Evolutionary conservation across 1,284 basidiomycete species (phyloP).

Genomic region (Peniophora sp.): DNA sequence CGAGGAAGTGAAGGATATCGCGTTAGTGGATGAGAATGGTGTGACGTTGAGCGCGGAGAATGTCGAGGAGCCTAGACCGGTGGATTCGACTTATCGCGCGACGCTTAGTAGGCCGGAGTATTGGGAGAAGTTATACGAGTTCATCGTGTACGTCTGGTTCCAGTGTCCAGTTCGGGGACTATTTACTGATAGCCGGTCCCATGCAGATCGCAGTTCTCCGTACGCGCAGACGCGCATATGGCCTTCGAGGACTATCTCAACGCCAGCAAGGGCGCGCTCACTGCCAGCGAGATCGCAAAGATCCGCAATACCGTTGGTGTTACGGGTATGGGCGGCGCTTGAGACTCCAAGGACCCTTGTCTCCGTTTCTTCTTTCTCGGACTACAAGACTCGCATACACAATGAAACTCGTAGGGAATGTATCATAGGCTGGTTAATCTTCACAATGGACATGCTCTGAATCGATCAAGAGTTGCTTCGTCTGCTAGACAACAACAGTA

Average conservation of each 20-base stretch:
- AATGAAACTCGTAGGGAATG: too few relatives aligned
- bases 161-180: not conserved
- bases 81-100: conserved; percentile 51
- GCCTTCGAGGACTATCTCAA: conserved; percentile 74
- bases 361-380: too few relatives aligned
- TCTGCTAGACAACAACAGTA: too few relatives aligned
- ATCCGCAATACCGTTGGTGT: conserved; percentile 72
- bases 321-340: conserved; percentile 74
- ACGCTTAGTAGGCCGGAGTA: conserved; percentile 67
- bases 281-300: conserved; percentile 68
- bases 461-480: too few relatives aligned
- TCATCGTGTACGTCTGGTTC: conserved; percentile 45
- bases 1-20: conserved; percentile 52
- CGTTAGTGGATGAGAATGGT: conserved; percentile 54
- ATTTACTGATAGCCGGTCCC: not conserved
- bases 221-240: conserved; percentile 41
- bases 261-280: conserved; percentile 62
- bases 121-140: conserved; percentile 62
- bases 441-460: too few relatives aligned
- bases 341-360: too few relatives aligned
- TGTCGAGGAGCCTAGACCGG: conserved; percentile 26
- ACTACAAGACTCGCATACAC: too few relatives aligned
- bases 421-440: too few relatives aligned
- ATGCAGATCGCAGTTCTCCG: conserved; percentile 50
- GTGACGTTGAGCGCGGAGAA: conserved; percentile 35